A percentile compares a stretch with the other conserved stretches of the same genome.
These are phyloP conservation scores for Coemansia sp. DNA, from an alignment of 192 early-diverging fungal species.

Conservation along the genomic window DNA sequence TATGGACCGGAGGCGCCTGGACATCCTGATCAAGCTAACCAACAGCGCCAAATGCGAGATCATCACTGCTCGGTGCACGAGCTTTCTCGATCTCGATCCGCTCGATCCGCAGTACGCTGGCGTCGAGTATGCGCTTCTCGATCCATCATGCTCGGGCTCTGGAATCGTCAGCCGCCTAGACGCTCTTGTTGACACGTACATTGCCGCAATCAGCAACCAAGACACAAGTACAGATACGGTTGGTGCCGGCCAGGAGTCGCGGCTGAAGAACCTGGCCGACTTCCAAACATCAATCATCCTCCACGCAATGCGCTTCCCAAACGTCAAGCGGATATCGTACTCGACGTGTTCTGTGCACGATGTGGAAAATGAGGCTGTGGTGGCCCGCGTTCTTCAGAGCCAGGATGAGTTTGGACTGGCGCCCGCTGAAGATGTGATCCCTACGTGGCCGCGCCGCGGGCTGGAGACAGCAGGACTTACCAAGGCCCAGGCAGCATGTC, in stretches of 20 bases:
- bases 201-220: slow-evolving; percentile 26
- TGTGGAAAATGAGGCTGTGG: slow-evolving; percentile 93
- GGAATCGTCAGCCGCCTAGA: slow-evolving; percentile 92
- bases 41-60: slow-evolving; percentile 78
- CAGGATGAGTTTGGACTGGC: slow-evolving; percentile 61
- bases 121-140: slow-evolving; percentile 87
- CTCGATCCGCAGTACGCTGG: slow-evolving; percentile 61
- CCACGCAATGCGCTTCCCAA: slow-evolving; percentile 86
- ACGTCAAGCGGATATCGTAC: slow-evolving; percentile 82
- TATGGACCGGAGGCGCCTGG: slow-evolving; percentile 70
- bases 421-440: slow-evolving; percentile 61
- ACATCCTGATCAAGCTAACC: slow-evolving; percentile 71
- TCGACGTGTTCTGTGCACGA: slow-evolving; percentile 95
- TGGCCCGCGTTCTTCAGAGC: slow-evolving; percentile 62
- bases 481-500: slow-evolving; percentile 56
- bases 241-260: slow-evolving; percentile 24
- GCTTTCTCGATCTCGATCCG: slow-evolving; percentile 82
- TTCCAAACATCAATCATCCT: slow-evolving; percentile 80
- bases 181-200: slow-evolving; percentile 66
- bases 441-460: slow-evolving; percentile 80
- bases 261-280: slow-evolving; percentile 74
- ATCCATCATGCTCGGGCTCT: slow-evolving; percentile 95
- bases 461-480: slow-evolving; percentile 38
- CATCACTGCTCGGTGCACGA: slow-evolving; percentile 36
- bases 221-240: not conserved